A percentile compares a stretch with the other conserved stretches of the same genome.
phyloP scores from a whole-genome alignment of 768 basidiomycete genomes.

The Rhodosporidiobolus odoratus region DNA sequence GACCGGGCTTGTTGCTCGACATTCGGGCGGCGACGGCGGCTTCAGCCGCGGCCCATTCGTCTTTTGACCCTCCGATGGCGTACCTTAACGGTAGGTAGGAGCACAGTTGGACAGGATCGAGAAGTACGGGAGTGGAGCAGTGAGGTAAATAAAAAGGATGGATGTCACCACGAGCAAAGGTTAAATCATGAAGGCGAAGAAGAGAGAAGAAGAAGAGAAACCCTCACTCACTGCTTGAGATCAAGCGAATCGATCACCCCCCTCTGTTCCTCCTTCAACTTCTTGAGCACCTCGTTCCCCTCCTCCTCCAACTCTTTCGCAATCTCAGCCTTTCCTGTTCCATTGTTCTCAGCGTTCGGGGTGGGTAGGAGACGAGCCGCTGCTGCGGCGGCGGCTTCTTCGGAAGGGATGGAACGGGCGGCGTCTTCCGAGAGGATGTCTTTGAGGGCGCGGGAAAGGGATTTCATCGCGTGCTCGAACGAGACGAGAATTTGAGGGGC shows the following conservation, averaged over 20 bases:
- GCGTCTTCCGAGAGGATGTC: conserved; percentile 43
- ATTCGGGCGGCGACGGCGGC: conserved; percentile 33
- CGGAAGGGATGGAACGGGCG: conserved; percentile 32
- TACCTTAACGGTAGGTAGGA: conserved; percentile 24
- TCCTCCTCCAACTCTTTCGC: conserved; percentile 71
- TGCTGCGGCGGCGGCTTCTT: conserved; percentile 11
- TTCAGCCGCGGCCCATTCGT: conserved; percentile 38
- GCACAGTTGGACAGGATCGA: background rate
- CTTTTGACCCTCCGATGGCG: conserved; percentile 34
- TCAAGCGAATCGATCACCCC: conserved; percentile 85
- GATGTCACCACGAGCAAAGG: too few relatives aligned
- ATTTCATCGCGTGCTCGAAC: conserved; percentile 83
- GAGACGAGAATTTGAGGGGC: conserved; percentile 82
- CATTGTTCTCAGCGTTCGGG: background rate
- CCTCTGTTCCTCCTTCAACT: conserved; percentile 57
- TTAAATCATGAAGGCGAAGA: too few relatives aligned
- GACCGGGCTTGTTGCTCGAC: conserved; percentile 1
- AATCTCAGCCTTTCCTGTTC: conserved; percentile 46
- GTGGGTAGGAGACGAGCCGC: conserved; percentile 4
- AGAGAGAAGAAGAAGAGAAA: background rate
- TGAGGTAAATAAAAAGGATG: too few relatives aligned
- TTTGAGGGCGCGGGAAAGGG: conserved; percentile 55
- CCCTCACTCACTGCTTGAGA: conserved; percentile 66
- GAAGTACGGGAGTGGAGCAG: background rate
- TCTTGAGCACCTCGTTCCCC: conserved; percentile 60